These are phyloP conservation scores for Neopestalotiopsis sp. DNA, from an alignment of 2,329 filamentous ascomycete genomes.

Conservation along the genomic window DNA sequence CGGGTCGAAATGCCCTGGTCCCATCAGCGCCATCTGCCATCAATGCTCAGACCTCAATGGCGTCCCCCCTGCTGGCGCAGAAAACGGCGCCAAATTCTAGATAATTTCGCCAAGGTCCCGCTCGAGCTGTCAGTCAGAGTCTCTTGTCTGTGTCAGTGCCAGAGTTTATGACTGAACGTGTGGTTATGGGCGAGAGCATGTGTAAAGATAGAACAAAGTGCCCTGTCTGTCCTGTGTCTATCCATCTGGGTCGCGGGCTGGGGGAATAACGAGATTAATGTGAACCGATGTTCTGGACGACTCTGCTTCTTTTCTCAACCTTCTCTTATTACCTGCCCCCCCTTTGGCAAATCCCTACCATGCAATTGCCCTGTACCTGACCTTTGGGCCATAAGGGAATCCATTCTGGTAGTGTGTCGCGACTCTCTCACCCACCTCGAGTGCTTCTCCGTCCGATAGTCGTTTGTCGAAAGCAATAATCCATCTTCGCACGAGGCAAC, in stretches of 20 bases:
- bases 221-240: not conserved
- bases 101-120: constrained; percentile 13
- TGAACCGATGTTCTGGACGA: constrained; percentile 2
- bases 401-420: not conserved
- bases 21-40: not conserved
- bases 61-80: constrained; percentile 4
- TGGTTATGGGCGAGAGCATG: not conserved
- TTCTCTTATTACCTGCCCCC: not conserved
- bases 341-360: not conserved
- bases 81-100: constrained; percentile 9
- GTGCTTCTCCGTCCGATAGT: not conserved
- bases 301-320: constrained; percentile 2
- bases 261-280: not conserved
- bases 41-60: constrained; percentile 5
- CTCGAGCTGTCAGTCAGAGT: not conserved
- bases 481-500: not conserved
- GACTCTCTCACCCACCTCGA: not conserved
- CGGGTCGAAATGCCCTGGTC: not conserved
- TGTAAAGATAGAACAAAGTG: not conserved
- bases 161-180: not conserved
- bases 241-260: not conserved
- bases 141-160: not conserved
- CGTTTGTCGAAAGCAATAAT: constrained; percentile 4
- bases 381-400: too few species aligned
- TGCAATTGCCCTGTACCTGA: not conserved